Evolutionary conservation across 1,284 basidiomycete species (phyloP), one percentile per base, ranked within the genome.

Genomic region (Marasmius fiardii): DNA sequence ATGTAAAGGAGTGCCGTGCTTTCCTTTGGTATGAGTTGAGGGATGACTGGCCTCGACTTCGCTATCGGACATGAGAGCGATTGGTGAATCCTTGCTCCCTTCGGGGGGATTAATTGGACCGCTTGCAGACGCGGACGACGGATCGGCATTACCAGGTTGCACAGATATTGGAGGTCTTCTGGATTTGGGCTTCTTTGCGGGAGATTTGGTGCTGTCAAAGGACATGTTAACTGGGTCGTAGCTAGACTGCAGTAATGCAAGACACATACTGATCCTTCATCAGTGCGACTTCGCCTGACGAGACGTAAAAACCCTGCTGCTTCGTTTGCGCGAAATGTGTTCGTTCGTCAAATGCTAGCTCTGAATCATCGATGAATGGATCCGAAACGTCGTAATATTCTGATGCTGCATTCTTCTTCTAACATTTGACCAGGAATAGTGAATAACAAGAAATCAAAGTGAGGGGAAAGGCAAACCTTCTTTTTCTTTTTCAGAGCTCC

Each of bases 311-410:
- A 0, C 95, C 95, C 64, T 93, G 88, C 64, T 95, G 91, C 71
- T 92, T 93, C 1, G 95, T 95, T 71, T 94, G 88, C n/a, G 90
- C 92, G 65, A 93, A 92, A 72, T 86, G 92, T 1, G 90, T 93
- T 1, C 94, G 88, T 66, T 95, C 88, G 72, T 98, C 95, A 43
- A 95, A 77, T 20, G 85, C 86, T 54, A 97, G 80, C 68, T 99
- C 95, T 0, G 93, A 93, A 72, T 99, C 96, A 76, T 99, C 96
- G 66, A 99, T 98, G 74, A 98, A 98, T 0, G 93, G 91, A 72
- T 99, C 96, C 1, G 81, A 78, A 18, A 88, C 78, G 72, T 99
- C 95, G 76, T 99, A 99, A 66, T 90, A 88, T 61, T 90, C 88
- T 21, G 81, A 70, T 0, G 75, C 74, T 3, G 75, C 72, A 55